Base-by-base conservation (phyloP, 768 basidiomycete species). In the Macrolepiota dolichaula region DNA sequence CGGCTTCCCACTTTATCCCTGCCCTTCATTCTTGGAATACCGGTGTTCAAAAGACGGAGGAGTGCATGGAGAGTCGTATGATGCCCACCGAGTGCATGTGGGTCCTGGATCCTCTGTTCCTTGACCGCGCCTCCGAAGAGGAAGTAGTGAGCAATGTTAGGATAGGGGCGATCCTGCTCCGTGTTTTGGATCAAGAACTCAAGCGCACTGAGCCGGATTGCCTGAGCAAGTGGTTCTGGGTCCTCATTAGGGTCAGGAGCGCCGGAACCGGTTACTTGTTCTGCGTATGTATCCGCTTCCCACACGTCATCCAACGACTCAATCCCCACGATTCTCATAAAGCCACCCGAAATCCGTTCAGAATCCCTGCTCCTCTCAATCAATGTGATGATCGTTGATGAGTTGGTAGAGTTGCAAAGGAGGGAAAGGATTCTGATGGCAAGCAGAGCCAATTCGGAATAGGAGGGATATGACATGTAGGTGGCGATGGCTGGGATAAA, bases 101-200 rank as follows among this genome's bases (percentile, higher is more conserved):
- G 91, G 68, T 92, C 91, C 66, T 91, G 86, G 32, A 93, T 87
- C 59, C 84, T 83, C 59, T 87, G 78, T 29, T 87, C 84, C 7
- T 76, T 75, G n/a, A 78, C 78, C 1, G 79, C 71, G 2, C 81
- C 77, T 22, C 91, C 90, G 67, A 96, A 92, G 22, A 97, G 80
- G 11, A 98, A 76, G 74, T 92, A 91, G 73, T 97, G 95, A 0
- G 91, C 90, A 19, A 96, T 68, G 66, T 95, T 97, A 5, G 95
- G 94, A 65, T 85, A 92, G 0, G 84, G 73, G 9, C 81, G 74
- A 47, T 77, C 80, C 0, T 74, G 70, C n/a, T 81, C 76, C 0
- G 94, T 94, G 62, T 89, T 91, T 60, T 85, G 85, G 44, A 93
- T 84, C 56, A 98, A 79, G 11, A 98, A 76, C 63, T 96, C 88